phyloP scores from a whole-genome alignment of 306 rosid species.

The Lupinus albus region DNA sequence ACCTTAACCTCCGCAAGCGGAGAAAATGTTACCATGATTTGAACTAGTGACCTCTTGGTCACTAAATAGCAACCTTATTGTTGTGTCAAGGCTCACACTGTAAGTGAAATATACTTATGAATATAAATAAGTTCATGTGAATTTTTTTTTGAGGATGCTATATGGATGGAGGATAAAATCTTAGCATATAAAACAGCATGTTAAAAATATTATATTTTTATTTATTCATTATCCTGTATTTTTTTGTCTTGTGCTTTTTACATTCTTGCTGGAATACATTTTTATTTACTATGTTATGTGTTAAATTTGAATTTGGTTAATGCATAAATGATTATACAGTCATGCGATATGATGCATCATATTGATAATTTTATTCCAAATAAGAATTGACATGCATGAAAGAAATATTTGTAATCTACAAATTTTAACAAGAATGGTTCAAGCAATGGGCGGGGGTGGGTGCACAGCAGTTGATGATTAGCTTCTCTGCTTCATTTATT shows the following conservation, averaged over 20 bases:
- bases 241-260: conserved; percentile 16
- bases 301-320: conserved; percentile 25
- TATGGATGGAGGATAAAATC: conserved; percentile 21
- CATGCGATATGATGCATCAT: conserved; percentile 23
- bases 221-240: conserved; percentile 6
- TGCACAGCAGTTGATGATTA: conserved; percentile 26
- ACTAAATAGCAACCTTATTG: no score
- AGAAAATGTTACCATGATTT: no score
- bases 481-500: conserved; percentile 31
- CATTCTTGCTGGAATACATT: conserved; percentile 21
- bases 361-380: conserved; percentile 29
- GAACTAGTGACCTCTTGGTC: no score
- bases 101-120: conserved; percentile 20
- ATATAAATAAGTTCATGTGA: conserved; percentile 4
- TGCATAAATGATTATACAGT: conserved; percentile 12
- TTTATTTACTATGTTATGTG: not conserved
- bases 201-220: conserved; percentile 9
- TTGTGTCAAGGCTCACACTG: no score
- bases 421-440: conserved; percentile 31
- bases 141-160: conserved; percentile 12
- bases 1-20: no score
- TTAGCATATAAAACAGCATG: conserved; percentile 21
- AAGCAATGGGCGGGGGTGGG: conserved; percentile 26
- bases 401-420: conserved; percentile 22
- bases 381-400: conserved; percentile 1